Percentiles rank a stretch among this genome's conserved stretches.
phyloP scores from a whole-genome alignment of 108 stramenopile genomes.

The Cafeteria roenbergensis region DNA sequence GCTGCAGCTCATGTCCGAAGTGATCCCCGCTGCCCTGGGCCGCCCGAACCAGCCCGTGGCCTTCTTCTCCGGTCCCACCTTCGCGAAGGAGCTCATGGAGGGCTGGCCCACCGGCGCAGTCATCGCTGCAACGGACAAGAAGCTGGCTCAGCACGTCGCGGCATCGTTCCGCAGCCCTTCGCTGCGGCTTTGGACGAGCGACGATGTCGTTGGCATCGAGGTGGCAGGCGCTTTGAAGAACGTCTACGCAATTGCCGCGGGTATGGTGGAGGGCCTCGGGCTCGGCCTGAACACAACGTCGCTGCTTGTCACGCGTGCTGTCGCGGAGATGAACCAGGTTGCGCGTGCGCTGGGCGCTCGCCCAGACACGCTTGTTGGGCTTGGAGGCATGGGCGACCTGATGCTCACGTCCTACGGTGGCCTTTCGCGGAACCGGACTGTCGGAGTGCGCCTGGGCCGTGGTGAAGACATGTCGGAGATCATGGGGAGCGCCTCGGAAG shows the following conservation, averaged over 20 bases:
- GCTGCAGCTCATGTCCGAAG: conserved; percentile 45
- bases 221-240: conserved; percentile 72
- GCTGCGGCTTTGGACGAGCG: conserved; percentile 59
- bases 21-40: conserved; percentile 48
- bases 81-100: conserved; percentile 64
- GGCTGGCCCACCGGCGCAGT: conserved; percentile 63
- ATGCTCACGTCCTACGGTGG: conserved; percentile 66
- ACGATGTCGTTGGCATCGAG: conserved; percentile 57
- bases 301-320: conserved; percentile 59
- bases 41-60: conserved; percentile 60
- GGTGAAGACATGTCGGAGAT: conserved; percentile 61
- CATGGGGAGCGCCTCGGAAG: conserved; percentile 34
- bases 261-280: conserved; percentile 59
- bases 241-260: conserved; percentile 66
- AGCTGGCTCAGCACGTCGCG: conserved; percentile 30
- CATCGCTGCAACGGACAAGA: conserved; percentile 54
- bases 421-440: conserved; percentile 55
- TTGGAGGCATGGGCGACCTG: conserved; percentile 63
- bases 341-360: conserved; percentile 61
- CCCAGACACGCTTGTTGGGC: conserved; percentile 55
- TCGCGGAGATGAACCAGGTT: conserved; percentile 47
- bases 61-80: conserved; percentile 64
- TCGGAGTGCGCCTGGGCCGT: conserved; percentile 55
- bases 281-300: conserved; percentile 71
- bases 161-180: conserved; percentile 13